Conservation (phyloP, 352 stramenopile genomes). For the Pythium folliculosum region DNA sequence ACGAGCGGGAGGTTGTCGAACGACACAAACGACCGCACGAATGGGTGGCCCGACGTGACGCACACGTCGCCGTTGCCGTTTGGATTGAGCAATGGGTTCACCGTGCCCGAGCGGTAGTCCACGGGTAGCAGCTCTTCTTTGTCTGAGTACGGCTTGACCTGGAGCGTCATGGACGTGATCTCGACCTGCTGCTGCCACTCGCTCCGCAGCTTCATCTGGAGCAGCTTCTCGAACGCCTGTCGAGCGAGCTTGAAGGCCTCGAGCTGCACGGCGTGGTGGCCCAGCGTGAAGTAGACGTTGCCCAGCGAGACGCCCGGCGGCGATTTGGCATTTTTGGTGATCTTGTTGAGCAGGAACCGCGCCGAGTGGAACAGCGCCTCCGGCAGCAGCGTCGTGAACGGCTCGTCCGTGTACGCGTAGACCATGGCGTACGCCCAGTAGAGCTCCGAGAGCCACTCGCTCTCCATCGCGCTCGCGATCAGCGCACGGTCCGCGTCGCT, state of each 20-base stretch:
- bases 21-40: constrained; percentile 94
- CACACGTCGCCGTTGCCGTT: constrained; percentile 90
- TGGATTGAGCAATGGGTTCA: constrained; percentile 92
- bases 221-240: constrained; percentile 92
- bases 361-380: constrained; percentile 93
- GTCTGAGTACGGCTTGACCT: constrained; percentile 93
- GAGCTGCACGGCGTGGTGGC: constrained; percentile 89
- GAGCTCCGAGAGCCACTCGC: constrained; percentile 81
- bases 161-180: constrained; percentile 90
- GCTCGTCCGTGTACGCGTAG: constrained; percentile 93
- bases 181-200: constrained; percentile 90
- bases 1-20: constrained; percentile 96
- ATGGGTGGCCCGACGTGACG: constrained; percentile 93
- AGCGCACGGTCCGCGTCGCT: constrained; percentile 34
- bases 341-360: constrained; percentile 92
- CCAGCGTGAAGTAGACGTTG: constrained; percentile 94
- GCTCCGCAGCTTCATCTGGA: constrained; percentile 84
- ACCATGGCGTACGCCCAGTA: constrained; percentile 95
- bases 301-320: constrained; percentile 88
- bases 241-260: constrained; percentile 93
- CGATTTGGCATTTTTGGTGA: constrained; percentile 45
- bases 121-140: constrained; percentile 93
- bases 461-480: constrained; percentile 50
- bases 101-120: constrained; percentile 93
- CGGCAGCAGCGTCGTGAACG: constrained; percentile 91